A percentile compares a stretch with the other conserved stretches of the same genome.
phyloP scores from a whole-genome alignment of 1,284 basidiomycete genomes.

The Leccinum subatratum region DNA sequence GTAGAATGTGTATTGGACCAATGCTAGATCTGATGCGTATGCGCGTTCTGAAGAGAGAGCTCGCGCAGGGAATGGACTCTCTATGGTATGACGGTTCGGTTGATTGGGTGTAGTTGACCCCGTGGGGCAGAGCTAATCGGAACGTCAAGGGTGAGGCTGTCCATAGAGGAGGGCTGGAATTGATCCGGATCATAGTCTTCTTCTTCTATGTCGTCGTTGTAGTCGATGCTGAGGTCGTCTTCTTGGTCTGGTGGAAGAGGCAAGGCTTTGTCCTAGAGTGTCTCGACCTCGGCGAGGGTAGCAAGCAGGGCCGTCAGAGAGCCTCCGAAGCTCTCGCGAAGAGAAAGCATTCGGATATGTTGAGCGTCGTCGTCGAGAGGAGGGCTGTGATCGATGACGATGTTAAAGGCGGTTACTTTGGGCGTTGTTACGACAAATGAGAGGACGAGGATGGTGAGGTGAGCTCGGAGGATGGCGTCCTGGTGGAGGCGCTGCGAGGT shows the following conservation, averaged over 20 bases:
- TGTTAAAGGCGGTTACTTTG: too few relatives aligned
- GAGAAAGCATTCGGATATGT: conserved; percentile 26
- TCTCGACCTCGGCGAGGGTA: conserved; percentile 29
- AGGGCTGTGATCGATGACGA: too few relatives aligned
- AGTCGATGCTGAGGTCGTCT: conserved; percentile 18
- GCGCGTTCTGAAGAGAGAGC: conserved; percentile 80
- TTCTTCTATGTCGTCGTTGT: conserved; percentile 27
- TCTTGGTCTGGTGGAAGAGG: conserved; percentile 29
- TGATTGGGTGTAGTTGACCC: conserved; percentile 16
- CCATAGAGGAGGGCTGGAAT: conserved; percentile 23
- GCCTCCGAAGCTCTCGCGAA: conserved; percentile 29
- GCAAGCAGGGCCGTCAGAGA: conserved; percentile 29
- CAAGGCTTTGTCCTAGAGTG: conserved; percentile 29
- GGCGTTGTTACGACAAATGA: too few relatives aligned
- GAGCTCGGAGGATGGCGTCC: too few relatives aligned
- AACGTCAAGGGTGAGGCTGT: conserved; percentile 23
- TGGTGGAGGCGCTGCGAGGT: too few relatives aligned
- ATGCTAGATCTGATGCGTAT: conserved; percentile 82
- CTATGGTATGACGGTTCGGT: conserved; percentile 49
- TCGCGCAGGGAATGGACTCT: conserved; percentile 82
- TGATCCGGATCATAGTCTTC: conserved; percentile 25
- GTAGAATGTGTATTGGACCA: conserved; percentile 81
- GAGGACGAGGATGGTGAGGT: too few relatives aligned
- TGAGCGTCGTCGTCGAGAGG: conserved; percentile 15
- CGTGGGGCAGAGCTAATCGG: conserved; percentile 9